phyloP scores from a whole-genome alignment of 2,329 filamentous ascomycete species.

The Pseudocercospora pini-densiflorae region DNA sequence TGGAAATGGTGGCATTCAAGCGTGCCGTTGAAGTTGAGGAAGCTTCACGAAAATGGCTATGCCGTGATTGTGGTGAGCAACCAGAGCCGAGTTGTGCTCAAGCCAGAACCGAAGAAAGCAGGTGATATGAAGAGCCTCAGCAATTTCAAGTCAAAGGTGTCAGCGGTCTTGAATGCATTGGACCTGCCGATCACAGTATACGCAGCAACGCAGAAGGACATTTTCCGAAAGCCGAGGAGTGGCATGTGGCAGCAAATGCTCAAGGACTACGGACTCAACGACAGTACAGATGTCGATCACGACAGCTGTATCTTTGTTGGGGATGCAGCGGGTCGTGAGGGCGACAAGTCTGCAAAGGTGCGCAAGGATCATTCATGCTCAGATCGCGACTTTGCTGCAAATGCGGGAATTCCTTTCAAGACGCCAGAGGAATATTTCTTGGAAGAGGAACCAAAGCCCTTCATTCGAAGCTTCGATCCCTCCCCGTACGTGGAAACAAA shows the following conservation, averaged over 20 bases:
- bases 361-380: conserved; percentile 63
- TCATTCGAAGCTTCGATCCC: conserved; percentile 74
- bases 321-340: conserved; percentile 70
- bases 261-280: conserved; percentile 55
- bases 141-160: conserved; percentile 83
- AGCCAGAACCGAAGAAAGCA: conserved; percentile 68
- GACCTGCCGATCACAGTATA: conserved; percentile 80
- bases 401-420: conserved; percentile 77
- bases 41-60: conserved; percentile 75
- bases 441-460: conserved; percentile 66
- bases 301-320: conserved; percentile 81
- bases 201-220: conserved; percentile 81
- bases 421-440: conserved; percentile 95
- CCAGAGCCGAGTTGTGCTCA: conserved; percentile 79
- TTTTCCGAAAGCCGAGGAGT: conserved; percentile 81
- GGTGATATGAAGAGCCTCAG: conserved; percentile 68
- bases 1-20: conserved; percentile 92
- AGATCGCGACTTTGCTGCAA: conserved; percentile 79
- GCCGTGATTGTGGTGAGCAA: conserved; percentile 83
- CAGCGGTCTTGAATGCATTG: conserved; percentile 69
- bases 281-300: conserved; percentile 66
- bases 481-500: conserved; percentile 53
- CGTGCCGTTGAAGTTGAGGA: conserved; percentile 70
- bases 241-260: conserved; percentile 85
- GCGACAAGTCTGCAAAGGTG: conserved; percentile 43